Percentiles rank a stretch among this genome's conserved stretches.
Evolutionary conservation across 176 grass and related monocot species (phyloP).

Genomic region (Oryza australiensis): DNA sequence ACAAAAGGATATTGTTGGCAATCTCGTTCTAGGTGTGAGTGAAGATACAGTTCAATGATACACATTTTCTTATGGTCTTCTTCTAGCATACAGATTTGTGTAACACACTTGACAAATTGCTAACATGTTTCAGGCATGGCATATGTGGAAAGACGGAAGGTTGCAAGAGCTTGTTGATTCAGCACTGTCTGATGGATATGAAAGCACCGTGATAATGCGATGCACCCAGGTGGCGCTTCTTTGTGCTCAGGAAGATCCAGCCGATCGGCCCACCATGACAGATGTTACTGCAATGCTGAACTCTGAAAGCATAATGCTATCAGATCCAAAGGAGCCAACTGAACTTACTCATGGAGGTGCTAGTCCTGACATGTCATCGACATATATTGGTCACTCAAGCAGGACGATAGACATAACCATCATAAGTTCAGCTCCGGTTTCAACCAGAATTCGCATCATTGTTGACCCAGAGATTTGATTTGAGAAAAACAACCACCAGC

Average conservation of each 20-base stretch:
- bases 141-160: constrained; percentile 37
- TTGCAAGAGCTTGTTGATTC: constrained; percentile 45
- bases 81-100: neutral
- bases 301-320: constrained; percentile 24
- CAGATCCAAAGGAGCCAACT: constrained; percentile 29
- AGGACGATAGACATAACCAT: no score
- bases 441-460: no score
- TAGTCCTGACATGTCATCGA: no score
- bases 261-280: constrained; percentile 43
- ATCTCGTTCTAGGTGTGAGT: constrained; percentile 53
- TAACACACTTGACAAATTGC: neutral
- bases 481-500: no score
- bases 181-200: neutral
- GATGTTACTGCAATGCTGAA: constrained; percentile 42
- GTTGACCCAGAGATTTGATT: no score
- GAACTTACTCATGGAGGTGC: neutral
- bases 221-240: constrained; percentile 45
- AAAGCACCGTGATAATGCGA: neutral
- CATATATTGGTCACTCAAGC: no score
- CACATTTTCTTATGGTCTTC: no score
- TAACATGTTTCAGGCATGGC: constrained; percentile 51
- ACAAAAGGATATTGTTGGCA: constrained; percentile 34
- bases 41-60: no score
- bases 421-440: no score
- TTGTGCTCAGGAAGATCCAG: constrained; percentile 53